Evolutionary conservation across 441 rosid genomes (phyloP).

Genomic region (Brassica hybrid): DNA sequence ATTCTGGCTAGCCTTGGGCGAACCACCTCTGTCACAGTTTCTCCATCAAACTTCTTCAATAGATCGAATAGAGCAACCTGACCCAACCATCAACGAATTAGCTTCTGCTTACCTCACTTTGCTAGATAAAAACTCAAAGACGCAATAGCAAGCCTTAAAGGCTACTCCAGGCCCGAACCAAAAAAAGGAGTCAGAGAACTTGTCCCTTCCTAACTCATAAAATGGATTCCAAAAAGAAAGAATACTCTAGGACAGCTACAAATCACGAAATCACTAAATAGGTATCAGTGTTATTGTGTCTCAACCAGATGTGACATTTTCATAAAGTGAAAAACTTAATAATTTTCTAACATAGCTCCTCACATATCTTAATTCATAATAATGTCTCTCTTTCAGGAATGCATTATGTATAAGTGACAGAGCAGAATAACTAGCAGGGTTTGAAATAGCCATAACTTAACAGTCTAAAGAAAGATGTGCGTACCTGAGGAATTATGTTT

Average conservation of each 20-base stretch:
- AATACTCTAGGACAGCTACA: too few relatives aligned
- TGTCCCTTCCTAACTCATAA: too few relatives aligned
- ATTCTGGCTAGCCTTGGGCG: conserved; percentile 84
- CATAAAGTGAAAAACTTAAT: not conserved
- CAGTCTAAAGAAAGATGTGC: conserved; percentile 14
- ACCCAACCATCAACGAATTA: conserved; percentile 20
- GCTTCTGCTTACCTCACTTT: conserved; percentile 9
- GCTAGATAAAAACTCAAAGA: not conserved
- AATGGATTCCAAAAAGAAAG: too few relatives aligned
- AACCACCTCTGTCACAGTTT: conserved; percentile 82
- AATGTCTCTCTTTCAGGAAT: not conserved
- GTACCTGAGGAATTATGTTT: conserved; percentile 95
- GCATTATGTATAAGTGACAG: not conserved
- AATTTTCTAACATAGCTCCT: not conserved
- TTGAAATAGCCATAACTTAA: not conserved
- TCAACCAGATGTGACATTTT: not conserved
- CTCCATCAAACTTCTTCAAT: conserved; percentile 95
- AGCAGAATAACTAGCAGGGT: conserved; percentile 5
- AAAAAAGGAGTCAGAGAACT: too few relatives aligned
- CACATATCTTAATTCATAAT: not conserved
- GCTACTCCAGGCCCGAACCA: too few relatives aligned
- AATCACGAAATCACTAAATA: too few relatives aligned
- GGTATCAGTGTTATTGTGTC: not conserved
- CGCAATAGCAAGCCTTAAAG: conserved; percentile 13
- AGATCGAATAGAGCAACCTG: conserved; percentile 89